Base-by-base conservation (phyloP, 2,329 filamentous ascomycete species). In the Rutstroemia sp. region DNA sequence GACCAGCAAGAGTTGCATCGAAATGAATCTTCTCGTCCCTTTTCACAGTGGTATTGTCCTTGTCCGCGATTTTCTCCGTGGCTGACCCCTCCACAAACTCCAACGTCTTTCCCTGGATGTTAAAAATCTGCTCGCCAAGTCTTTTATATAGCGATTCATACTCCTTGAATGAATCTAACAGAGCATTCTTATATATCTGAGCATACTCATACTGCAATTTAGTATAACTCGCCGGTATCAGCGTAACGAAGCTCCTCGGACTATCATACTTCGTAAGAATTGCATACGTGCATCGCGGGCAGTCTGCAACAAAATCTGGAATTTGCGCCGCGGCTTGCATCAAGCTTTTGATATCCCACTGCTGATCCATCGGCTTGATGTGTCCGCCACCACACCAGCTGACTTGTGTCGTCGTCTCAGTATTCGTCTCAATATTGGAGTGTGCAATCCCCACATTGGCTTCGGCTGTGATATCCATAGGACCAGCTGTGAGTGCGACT, bases 251-350 rank as follows among this genome's bases (percentile, higher is more conserved):
- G 47, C 60, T 65, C 23, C 61, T 47, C 16, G 67, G 50, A 34
- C 63, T 60, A 18, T 58, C 59, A 49, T 69, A 69, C 18, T 64
- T 63, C 2, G 67, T 67, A 12, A 69, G 45, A 7, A 69, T 61
- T 16, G 66, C 65, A 34, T 63, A 62, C 27, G 60, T 67, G 51
- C 63, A 53, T 54, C 66, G 63, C 3, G 66, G 62, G 34, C 59
- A 62, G 9, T 49, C 59, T 12, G 60, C 59, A 2, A 68, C 63
- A 5, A 64, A 54, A 37, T 66, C 59, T 3, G 67, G 66, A 38
- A 69, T 68, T 16, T 54, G 51, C 6, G 62, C 60, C 4, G 67
- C 67, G 3, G 58, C 63, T 49, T 60, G 52, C 41, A 61, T 58
- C 6, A 68, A 52, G 4, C 56, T 63, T 38, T 66, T 52, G 19